phyloP scores from a whole-genome alignment of 2,329 filamentous ascomycete species.

The Exophiala sideris region DNA sequence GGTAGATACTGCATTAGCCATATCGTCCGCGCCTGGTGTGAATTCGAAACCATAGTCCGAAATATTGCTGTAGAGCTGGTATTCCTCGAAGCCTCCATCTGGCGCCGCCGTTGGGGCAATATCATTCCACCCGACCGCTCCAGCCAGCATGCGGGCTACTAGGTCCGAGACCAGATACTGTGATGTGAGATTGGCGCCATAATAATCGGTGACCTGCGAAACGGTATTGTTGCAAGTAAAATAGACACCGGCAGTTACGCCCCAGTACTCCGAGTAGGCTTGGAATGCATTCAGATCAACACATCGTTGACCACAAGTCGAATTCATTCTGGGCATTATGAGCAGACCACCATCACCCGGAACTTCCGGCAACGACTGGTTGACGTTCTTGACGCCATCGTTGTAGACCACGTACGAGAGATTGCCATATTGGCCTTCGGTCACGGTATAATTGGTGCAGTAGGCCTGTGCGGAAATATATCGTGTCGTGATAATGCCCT shows the following conservation, averaged over 20 bases:
- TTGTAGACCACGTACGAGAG: constrained; percentile 20
- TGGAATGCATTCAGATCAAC: constrained; percentile 20
- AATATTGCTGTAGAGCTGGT: constrained; percentile 17
- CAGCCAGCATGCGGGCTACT: constrained; percentile 22
- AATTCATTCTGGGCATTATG: constrained; percentile 16
- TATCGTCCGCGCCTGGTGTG: constrained; percentile 1
- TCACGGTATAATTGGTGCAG: constrained; percentile 19
- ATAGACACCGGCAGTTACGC: constrained; percentile 9
- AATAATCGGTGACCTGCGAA: constrained; percentile 9
- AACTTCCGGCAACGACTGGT: constrained; percentile 13
- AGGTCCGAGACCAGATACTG: constrained; percentile 14
- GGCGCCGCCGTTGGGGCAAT: constrained; percentile 5
- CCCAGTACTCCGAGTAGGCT: constrained; percentile 8
- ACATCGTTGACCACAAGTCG: constrained; percentile 22
- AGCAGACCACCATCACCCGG: constrained; percentile 20
- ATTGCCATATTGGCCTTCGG: constrained; percentile 19
- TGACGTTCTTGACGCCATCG: constrained; percentile 21
- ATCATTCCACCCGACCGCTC: constrained; percentile 22
- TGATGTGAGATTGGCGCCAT: neutral
- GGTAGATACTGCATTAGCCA: constrained; percentile 15
- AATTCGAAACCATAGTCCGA: constrained; percentile 8
- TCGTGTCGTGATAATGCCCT: constrained; percentile 7
- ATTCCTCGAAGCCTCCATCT: constrained; percentile 6
- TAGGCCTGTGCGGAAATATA: constrained; percentile 16
- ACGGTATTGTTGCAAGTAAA: constrained; percentile 26